Percentiles rank a stretch among this genome's conserved stretches.
Conservation (phyloP, 495 filamentous ascomycete genomes). For the Zalerion maritima region DNA sequence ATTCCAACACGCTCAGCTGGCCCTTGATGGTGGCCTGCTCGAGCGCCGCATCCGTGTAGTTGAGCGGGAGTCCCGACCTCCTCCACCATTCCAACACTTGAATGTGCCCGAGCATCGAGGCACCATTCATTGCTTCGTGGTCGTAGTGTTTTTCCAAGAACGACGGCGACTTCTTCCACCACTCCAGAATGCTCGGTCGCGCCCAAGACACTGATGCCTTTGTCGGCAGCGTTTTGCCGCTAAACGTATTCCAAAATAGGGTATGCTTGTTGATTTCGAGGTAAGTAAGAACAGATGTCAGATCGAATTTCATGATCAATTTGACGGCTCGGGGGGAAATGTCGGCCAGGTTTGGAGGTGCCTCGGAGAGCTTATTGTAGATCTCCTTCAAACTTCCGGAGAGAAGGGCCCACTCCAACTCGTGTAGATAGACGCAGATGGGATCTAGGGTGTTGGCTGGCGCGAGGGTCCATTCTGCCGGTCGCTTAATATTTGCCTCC, state of each 20-base stretch:
- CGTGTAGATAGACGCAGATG: slow-evolving; percentile 38
- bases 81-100: slow-evolving; percentile 89
- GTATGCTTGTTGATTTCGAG: slow-evolving; percentile 64
- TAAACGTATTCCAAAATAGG: slow-evolving; percentile 70
- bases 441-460: slow-evolving; percentile 26
- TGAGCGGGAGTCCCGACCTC: slow-evolving; percentile 59
- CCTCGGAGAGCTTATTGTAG: slow-evolving; percentile 48
- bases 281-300: slow-evolving; percentile 62
- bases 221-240: slow-evolving; percentile 65
- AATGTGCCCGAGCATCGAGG: slow-evolving; percentile 67
- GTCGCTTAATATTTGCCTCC: slow-evolving; percentile 60
- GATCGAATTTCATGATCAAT: slow-evolving; percentile 79
- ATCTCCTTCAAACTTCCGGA: slow-evolving; percentile 51
- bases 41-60: slow-evolving; percentile 72
- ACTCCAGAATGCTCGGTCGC: slow-evolving; percentile 70
- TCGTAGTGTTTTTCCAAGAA: slow-evolving; percentile 63
- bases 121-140: slow-evolving; percentile 72
- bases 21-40: slow-evolving; percentile 75
- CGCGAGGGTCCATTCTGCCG: slow-evolving; percentile 49
- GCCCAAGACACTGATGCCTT: slow-evolving; percentile 77
- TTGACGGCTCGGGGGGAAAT: slow-evolving; percentile 71
- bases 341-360: slow-evolving; percentile 51
- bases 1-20: slow-evolving; percentile 69
- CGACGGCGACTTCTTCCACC: slow-evolving; percentile 61
- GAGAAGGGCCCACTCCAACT: slow-evolving; percentile 71